Evolutionary conservation across 768 basidiomycete species (phyloP).

Genomic region (Phlebiopsis flavidoalba): DNA sequence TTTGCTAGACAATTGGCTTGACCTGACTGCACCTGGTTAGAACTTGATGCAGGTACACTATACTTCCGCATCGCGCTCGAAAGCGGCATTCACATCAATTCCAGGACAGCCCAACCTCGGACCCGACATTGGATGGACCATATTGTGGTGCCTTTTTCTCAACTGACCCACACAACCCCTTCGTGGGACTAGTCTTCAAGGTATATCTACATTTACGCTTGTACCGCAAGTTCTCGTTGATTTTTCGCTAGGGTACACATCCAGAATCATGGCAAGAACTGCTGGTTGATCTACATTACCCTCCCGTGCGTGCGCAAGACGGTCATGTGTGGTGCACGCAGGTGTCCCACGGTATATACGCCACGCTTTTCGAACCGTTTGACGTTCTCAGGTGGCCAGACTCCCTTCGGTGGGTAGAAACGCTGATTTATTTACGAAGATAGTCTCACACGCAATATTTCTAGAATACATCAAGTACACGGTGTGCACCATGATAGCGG

Average conservation of each 20-base stretch:
- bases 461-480: conserved; percentile 10
- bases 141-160: conserved; percentile 12
- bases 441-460: neutral
- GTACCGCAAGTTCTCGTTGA: neutral
- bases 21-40: neutral
- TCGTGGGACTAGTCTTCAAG: conserved; percentile 12
- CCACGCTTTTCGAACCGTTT: conserved; percentile 10
- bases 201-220: neutral
- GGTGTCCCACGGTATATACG: conserved; percentile 10
- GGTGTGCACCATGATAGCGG: neutral
- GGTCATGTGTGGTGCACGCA: conserved; percentile 11
- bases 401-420: conserved; percentile 5
- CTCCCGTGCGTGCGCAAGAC: conserved; percentile 7
- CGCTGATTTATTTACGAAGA: neutral
- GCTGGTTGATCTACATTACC: conserved; percentile 11
- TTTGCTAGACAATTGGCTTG: neutral
- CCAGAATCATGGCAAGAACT: conserved; percentile 11
- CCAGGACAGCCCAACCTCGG: conserved; percentile 9
- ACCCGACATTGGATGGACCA: conserved; percentile 11
- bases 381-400: conserved; percentile 2
- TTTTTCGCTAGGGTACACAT: conserved; percentile 8
- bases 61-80: too few relatives aligned
- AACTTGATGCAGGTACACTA: neutral
- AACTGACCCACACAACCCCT: conserved; percentile 5
- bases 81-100: neutral